Base-by-base conservation (phyloP, 2,329 filamentous ascomycete genomes). In the Microsporum ferrugineum region DNA sequence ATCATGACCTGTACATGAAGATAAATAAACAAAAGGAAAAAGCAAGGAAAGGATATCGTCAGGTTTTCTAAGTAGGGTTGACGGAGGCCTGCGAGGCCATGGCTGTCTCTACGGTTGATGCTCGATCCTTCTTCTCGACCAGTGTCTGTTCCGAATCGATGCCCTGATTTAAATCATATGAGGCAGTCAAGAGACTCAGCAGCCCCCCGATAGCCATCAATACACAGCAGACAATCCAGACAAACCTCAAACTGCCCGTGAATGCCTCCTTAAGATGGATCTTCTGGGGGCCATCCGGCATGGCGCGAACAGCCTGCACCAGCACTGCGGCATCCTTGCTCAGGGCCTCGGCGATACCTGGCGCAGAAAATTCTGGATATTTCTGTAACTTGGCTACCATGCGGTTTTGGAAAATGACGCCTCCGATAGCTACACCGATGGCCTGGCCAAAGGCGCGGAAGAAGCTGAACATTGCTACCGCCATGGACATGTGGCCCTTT, bases 391-490 rank as follows among this genome's bases (percentile, higher is more conserved):
- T 79, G 51, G 71, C 72, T 60, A 74, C 75, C 72, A 86, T 81
- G 61, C 79, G 77, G 65, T 88, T 89, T 71, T 89, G 85, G 73
- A 89, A 88, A 59, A 87, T 79, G 36, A 86, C 84, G 2, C 86
- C 85, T 1, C 84, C 83, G 58, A 88, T 77, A 1, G 86, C 84
- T 2, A 88, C 82, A 29, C 86, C 86, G 7, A 88, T 72, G 0
- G 82, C 78, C 68, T 88, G 84, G 0, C 86, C 86, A 29, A 88
- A 79, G 1, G 81, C 79, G 12, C 84, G 80, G 66, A 85, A 79
- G 75, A 89, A 89, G 59, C 80, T 81, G 72, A 85, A 87, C 75
- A 88, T 82, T 8, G 82, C 84, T 0, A 81, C 80, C 0, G 83
- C 81, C 63, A 83, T 82, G 0, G 83, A 80, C 45, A 85, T 80